Percentiles rank a stretch among this genome's conserved stretches.
These are phyloP conservation scores for Saitoella complicata DNA, from an alignment of 805 yeast genomes.

Conservation along the genomic window DNA sequence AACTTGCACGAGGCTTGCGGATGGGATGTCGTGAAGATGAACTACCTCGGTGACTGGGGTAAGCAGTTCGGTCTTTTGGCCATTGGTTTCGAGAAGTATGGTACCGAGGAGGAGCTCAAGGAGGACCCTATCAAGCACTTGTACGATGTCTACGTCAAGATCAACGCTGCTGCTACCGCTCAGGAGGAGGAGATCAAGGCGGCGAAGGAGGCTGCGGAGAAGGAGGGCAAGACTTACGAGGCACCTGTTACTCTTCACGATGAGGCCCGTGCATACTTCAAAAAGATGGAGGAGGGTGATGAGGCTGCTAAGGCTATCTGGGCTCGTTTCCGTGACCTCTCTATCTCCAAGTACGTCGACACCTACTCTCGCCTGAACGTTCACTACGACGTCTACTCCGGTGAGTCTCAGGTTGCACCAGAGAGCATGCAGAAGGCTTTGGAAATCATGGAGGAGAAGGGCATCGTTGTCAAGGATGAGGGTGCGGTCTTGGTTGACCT, in stretches of 20 bases:
- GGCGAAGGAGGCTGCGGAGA: constrained; percentile 5
- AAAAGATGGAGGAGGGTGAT: constrained; percentile 87
- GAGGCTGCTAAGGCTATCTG: constrained; percentile 59
- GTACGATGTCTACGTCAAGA: constrained; percentile 80
- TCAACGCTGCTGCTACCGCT: constrained; percentile 58
- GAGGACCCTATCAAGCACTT: constrained; percentile 84
- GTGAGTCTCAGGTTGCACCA: constrained; percentile 84
- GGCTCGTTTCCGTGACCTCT: constrained; percentile 78
- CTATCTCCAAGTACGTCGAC: constrained; percentile 67
- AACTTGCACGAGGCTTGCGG: constrained; percentile 83
- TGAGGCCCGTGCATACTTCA: constrained; percentile 76
- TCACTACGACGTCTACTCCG: constrained; percentile 73
- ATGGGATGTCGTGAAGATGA: constrained; percentile 82
- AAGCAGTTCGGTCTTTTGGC: constrained; percentile 95
- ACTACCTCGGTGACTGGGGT: constrained; percentile 99
- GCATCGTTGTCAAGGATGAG: constrained; percentile 64
- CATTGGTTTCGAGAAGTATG: constrained; percentile 77
- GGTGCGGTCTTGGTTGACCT: constrained; percentile 86
- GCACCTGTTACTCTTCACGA: constrained; percentile 39
- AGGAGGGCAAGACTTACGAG: constrained; percentile 6
- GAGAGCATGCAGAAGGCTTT: constrained; percentile 53
- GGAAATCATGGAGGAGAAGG: constrained; percentile 44
- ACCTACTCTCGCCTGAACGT: constrained; percentile 91
- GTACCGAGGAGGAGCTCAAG: constrained; percentile 53
- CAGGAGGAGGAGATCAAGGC: constrained; percentile 21